phyloP scores from a whole-genome alignment of 495 filamentous ascomycete species.

The Glarea lozoyensis region DNA sequence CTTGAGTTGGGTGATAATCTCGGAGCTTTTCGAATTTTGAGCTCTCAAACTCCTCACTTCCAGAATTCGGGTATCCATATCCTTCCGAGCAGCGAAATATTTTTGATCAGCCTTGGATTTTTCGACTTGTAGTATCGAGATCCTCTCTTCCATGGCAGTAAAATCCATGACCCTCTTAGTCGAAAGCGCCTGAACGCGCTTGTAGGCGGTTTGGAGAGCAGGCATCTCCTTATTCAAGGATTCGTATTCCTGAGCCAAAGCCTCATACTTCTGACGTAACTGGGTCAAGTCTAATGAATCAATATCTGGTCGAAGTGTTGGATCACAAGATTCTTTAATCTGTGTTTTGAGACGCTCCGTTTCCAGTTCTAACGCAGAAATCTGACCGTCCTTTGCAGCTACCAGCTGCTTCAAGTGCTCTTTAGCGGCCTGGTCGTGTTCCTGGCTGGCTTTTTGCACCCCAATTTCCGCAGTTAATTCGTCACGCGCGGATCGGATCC shows the following conservation, averaged over 20 bases:
- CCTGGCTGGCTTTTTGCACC: conserved; percentile 70
- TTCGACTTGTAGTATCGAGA: conserved; percentile 67
- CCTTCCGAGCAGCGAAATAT: conserved; percentile 90
- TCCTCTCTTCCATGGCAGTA: conserved; percentile 64
- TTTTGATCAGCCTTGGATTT: conserved; percentile 97
- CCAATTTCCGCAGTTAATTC: conserved; percentile 72
- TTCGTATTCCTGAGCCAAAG: conserved; percentile 66
- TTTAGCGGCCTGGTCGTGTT: conserved; percentile 59
- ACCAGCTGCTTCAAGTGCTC: conserved; percentile 72
- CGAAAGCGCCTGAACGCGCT: conserved; percentile 73
- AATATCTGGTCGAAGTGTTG: conserved; percentile 38
- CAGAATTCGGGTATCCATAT: conserved; percentile 69
- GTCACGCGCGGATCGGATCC: conserved; percentile 74
- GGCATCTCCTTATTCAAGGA: conserved; percentile 81
- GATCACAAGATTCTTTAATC: conserved; percentile 27
- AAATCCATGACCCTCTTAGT: conserved; percentile 78
- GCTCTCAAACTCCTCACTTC: conserved; percentile 69
- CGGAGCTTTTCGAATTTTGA: conserved; percentile 83
- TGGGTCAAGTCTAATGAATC: conserved; percentile 53
- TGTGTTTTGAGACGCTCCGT: conserved; percentile 55
- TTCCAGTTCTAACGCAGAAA: conserved; percentile 73
- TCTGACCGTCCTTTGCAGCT: conserved; percentile 62
- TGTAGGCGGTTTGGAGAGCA: conserved; percentile 78
- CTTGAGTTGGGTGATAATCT: conserved; percentile 88
- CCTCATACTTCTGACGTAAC: conserved; percentile 60